phyloP scores from a whole-genome alignment of 202 grass and related monocot species.

The Dendrocalamus latiflorus region DNA sequence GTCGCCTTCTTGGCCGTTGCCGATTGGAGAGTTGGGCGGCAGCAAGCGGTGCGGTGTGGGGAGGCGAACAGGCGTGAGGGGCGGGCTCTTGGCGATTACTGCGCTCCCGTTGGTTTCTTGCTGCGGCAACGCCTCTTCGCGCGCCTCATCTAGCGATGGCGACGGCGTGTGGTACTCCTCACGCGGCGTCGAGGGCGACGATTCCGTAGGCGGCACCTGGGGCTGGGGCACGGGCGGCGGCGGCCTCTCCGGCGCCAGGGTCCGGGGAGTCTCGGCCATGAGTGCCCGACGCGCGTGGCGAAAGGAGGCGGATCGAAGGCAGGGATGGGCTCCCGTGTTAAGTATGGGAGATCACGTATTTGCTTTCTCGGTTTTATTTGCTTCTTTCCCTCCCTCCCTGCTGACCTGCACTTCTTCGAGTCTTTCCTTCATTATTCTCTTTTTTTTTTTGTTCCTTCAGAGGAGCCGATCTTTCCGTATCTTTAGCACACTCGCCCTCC shows the following conservation, averaged over 20 bases:
- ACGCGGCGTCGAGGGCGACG: constrained; percentile 19
- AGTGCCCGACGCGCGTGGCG: background rate
- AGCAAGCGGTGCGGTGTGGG: background rate
- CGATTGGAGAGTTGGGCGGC: background rate
- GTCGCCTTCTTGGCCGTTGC: background rate
- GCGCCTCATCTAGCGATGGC: constrained; percentile 39
- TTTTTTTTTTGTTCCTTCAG: background rate
- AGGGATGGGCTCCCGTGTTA: constrained; percentile 21
- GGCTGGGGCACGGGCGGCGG: constrained; percentile 28
- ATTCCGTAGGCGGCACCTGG: background rate
- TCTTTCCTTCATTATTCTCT: background rate
- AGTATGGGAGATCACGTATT: constrained; percentile 36
- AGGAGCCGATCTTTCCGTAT: background rate
- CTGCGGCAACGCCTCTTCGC: constrained; percentile 16
- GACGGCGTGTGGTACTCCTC: constrained; percentile 49
- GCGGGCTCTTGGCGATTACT: constrained; percentile 21
- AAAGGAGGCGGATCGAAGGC: background rate
- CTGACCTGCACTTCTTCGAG: background rate
- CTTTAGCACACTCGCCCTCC: background rate
- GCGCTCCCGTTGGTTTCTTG: background rate
- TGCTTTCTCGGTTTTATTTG: constrained; percentile 5
- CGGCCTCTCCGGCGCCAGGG: constrained; percentile 31
- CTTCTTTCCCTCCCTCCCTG: constrained; percentile 1
- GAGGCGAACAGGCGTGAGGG: constrained; percentile 34
- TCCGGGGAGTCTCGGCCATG: constrained; percentile 34